Conservation (phyloP, 148 eudicot genomes). For the Rhododendron henanense region DNA sequence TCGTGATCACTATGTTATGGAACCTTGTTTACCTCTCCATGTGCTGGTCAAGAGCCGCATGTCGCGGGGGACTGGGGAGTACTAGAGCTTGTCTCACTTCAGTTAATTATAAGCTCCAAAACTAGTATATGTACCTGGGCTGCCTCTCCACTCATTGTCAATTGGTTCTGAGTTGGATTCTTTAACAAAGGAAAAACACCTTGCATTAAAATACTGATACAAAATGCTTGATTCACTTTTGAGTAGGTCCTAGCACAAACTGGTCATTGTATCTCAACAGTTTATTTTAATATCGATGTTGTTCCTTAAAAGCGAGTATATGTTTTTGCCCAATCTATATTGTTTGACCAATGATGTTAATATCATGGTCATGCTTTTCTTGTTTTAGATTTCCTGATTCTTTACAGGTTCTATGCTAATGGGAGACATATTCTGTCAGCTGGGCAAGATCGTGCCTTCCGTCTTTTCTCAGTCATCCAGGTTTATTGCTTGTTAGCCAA, state of each 20-base stretch:
- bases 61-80: neutral
- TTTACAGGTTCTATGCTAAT: conserved; percentile 83
- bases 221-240: neutral
- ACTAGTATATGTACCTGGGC: neutral
- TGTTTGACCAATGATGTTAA: neutral
- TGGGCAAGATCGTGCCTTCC: conserved; percentile 98
- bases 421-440: conserved; percentile 97
- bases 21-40: too few species aligned
- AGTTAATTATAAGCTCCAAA: neutral
- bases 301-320: neutral
- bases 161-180: neutral
- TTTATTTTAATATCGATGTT: neutral
- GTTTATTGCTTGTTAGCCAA: conserved; percentile 23
- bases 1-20: neutral
- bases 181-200: neutral
- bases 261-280: neutral
- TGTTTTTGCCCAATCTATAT: neutral
- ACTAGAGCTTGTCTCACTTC: neutral
- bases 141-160: neutral
- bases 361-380: neutral
- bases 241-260: neutral
- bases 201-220: neutral
- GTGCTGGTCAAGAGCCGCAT: neutral
- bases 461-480: conserved; percentile 96
- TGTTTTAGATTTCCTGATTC: neutral